Conservation (phyloP, 2,329 filamentous ascomycete species). For the Seiridium cupressi region DNA sequence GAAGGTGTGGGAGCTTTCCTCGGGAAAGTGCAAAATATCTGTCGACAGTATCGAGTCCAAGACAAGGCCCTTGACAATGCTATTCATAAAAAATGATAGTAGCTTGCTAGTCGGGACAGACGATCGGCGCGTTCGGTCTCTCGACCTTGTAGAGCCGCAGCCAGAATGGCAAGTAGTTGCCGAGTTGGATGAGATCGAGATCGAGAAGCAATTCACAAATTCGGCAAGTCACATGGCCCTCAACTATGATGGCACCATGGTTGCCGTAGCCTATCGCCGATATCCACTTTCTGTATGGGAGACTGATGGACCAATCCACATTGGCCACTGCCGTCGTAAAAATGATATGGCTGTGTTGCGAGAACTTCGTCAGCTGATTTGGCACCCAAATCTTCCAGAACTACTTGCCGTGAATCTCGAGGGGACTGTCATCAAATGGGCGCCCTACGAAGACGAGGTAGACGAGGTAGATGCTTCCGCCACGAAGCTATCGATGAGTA, state of each 20-base stretch:
- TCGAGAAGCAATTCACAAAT: slow-evolving; percentile 22
- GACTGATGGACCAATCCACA: slow-evolving; percentile 17
- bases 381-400: slow-evolving; percentile 26
- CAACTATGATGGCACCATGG: slow-evolving; percentile 22
- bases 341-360: slow-evolving; percentile 9
- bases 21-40: slow-evolving; percentile 1
- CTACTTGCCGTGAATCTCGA: slow-evolving; percentile 30
- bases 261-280: slow-evolving; percentile 27
- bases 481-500: slow-evolving; percentile 19
- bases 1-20: too few relatives aligned
- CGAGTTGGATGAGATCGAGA: too few relatives aligned
- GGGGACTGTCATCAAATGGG: slow-evolving; percentile 34
- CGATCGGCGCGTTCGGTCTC: slow-evolving; percentile 14
- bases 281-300: slow-evolving; percentile 29
- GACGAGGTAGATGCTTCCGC: slow-evolving; percentile 19
- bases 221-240: slow-evolving; percentile 22
- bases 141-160: too few relatives aligned
- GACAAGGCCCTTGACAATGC: slow-evolving; percentile 21
- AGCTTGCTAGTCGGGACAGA: slow-evolving; percentile 20
- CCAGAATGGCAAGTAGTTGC: too few relatives aligned
- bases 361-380: slow-evolving; percentile 22
- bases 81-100: slow-evolving; percentile 15
- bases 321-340: slow-evolving; percentile 25
- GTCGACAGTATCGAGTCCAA: slow-evolving; percentile 12
- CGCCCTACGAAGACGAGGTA: slow-evolving; percentile 24